Base-by-base conservation (phyloP, 495 filamentous ascomycete species). In the Gamarada debralockiae region DNA sequence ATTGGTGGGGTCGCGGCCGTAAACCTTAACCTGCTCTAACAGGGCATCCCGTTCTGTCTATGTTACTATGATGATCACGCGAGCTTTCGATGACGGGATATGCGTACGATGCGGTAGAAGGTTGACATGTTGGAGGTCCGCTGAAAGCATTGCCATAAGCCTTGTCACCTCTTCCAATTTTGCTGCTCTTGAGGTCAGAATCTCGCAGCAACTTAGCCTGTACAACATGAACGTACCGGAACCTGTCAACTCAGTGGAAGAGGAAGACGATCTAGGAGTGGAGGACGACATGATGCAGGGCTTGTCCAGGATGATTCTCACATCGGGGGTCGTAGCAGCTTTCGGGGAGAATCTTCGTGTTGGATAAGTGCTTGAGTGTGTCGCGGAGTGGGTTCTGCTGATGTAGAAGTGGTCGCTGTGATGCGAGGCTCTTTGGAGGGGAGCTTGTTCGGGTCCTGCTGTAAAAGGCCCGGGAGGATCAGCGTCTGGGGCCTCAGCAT, bases 11-110 rank as follows among this genome's bases (percentile, higher is more conserved):
- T 83, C 80, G 10, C 90, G 85, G 15, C 90, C 86, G 62, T 86
- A 82, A 50, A 92, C 73, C 63, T 95, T 95, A 31, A 96, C 69
- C 50, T 88, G 77, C 49, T 90, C 80, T 7, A 97, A 79, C 12
- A 69, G 66, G 12, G 75, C 65, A 70, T 79, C 67, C 51, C 80
- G 73, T 65, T 89, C 87, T 91, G 45, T 37, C 46, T 34, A 20
- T 22, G 36, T 46, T 34, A 53, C 31, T 25, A 17, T 29, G 38
- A 37, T n/a, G 21, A 24, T 31, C n/a, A 6, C n/a, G 34, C 17
- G 46, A 17, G 24, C 36, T 44, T 37, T 10, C 10, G 23, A 12
- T 22, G 41, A 8, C 17, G 31, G 15, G 29, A 15, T 12, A 7
- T 49, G 68, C 81, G 69, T 65, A 89, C 87, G 70, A 38, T 80